phyloP scores from a whole-genome alignment of 2,329 filamentous ascomycete genomes.

The Dactylonectria estremocensis region DNA sequence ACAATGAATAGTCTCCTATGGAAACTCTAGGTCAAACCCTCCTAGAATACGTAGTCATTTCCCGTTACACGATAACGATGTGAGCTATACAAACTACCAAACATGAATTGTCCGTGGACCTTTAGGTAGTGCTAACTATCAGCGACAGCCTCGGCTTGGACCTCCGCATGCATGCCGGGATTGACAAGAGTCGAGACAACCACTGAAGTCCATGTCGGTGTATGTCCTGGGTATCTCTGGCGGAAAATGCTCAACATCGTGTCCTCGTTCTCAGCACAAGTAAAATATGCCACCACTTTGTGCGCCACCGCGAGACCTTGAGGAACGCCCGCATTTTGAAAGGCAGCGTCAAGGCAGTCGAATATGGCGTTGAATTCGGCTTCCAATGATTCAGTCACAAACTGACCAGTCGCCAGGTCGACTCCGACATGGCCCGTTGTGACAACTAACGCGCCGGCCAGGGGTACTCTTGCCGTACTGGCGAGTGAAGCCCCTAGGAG shows the following conservation, averaged over 20 bases:
- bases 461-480: conserved; percentile 29
- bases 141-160: conserved; percentile 36
- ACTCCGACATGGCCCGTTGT: conserved; percentile 38
- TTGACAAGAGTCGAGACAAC: conserved; percentile 35
- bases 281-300: conserved; percentile 37
- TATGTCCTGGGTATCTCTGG: conserved; percentile 23
- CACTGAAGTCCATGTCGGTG: conserved; percentile 37
- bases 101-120: too few species aligned
- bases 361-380: conserved; percentile 37
- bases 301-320: conserved; percentile 31
- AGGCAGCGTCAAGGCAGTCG: conserved; percentile 38
- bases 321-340: conserved; percentile 32
- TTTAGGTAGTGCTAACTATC: background rate
- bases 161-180: conserved; percentile 34
- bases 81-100: too few species aligned
- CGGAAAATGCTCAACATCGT: conserved; percentile 31
- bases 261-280: conserved; percentile 32
- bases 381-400: conserved; percentile 28
- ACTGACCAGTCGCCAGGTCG: conserved; percentile 32
- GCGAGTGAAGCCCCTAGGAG: conserved; percentile 29
- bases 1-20: too few species aligned
- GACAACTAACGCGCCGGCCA: conserved; percentile 25
- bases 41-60: too few species aligned
- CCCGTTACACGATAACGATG: too few species aligned
- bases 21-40: too few species aligned